Conservation (phyloP, 371 early-diverging fungal species). For the Choanephora cucurbitarum region DNA sequence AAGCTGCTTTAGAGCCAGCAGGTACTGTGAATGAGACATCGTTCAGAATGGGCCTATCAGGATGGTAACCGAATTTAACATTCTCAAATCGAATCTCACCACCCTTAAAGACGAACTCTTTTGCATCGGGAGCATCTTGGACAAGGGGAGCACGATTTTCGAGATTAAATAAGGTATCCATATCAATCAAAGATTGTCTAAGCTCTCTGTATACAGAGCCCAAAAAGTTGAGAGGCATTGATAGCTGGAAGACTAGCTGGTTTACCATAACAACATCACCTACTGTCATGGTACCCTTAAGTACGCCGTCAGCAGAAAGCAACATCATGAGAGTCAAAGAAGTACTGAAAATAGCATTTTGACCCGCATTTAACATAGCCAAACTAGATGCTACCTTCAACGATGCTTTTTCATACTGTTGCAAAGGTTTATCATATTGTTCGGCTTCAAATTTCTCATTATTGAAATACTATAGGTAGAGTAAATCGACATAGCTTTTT, state of each 20-base stretch:
- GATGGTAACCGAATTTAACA: conserved; percentile 86
- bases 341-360: conserved; percentile 89
- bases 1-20: conserved; percentile 87
- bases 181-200: conserved; percentile 91
- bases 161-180: conserved; percentile 92
- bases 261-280: conserved; percentile 98
- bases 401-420: conserved; percentile 90
- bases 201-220: conserved; percentile 97
- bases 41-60: conserved; percentile 73
- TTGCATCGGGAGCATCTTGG: conserved; percentile 59
- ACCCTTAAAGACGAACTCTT: conserved; percentile 53
- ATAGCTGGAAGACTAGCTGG: conserved; percentile 92
- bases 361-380: conserved; percentile 91
- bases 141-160: conserved; percentile 60
- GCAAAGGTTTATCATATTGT: conserved; percentile 82
- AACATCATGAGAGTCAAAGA: conserved; percentile 93
- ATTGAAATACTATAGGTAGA: conserved; percentile 74
- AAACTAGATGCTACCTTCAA: conserved; percentile 86
- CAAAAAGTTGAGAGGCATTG: conserved; percentile 93
- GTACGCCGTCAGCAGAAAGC: conserved; percentile 86
- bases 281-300: conserved; percentile 83
- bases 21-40: conserved; percentile 82
- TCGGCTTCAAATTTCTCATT: conserved; percentile 86
- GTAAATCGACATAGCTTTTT: not conserved
- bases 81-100: conserved; percentile 83